Evolutionary conservation across 2,329 filamentous ascomycete species (phyloP).

Genomic region (Didymella arachidicola): DNA sequence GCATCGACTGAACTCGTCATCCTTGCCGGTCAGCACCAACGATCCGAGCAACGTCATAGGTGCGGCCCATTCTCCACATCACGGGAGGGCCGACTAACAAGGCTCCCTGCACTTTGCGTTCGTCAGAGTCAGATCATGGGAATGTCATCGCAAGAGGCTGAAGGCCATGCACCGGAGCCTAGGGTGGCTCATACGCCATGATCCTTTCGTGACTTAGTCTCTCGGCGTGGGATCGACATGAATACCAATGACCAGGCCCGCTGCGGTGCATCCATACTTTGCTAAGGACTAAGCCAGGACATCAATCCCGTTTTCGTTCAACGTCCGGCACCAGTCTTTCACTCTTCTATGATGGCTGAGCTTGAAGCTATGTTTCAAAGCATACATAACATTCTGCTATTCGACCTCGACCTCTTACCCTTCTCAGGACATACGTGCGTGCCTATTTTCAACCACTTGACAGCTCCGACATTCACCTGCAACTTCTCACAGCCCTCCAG

Average conservation of each 20-base stretch:
- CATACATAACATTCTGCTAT: slow-evolving; percentile 8
- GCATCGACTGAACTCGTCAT: slow-evolving; percentile 21
- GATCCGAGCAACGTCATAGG: slow-evolving; percentile 35
- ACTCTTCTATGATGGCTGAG: slow-evolving; percentile 1
- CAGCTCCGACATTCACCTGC: slow-evolving; percentile 10
- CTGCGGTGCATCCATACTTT: slow-evolving; percentile 13
- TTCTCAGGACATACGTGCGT: slow-evolving; percentile 9
- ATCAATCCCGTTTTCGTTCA: slow-evolving; percentile 12
- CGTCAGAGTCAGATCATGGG: not conserved
- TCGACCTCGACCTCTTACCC: slow-evolving; percentile 10
- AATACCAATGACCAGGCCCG: slow-evolving; percentile 7
- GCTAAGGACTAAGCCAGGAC: slow-evolving; percentile 15
- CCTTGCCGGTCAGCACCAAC: slow-evolving; percentile 29
- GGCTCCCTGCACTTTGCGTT: slow-evolving; percentile 7
- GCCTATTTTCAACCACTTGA: slow-evolving; percentile 9
- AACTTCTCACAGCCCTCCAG: not conserved
- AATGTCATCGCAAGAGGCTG: slow-evolving; percentile 9
- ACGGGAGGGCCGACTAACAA: slow-evolving; percentile 42
- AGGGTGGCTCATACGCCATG: not conserved
- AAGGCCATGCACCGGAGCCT: slow-evolving; percentile 16
- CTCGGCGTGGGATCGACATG: slow-evolving; percentile 9
- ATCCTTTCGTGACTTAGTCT: slow-evolving; percentile 13
- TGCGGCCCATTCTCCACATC: slow-evolving; percentile 24
- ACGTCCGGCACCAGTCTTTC: slow-evolving; percentile 14
- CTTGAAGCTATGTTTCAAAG: slow-evolving; percentile 7